Conservation (phyloP, 768 basidiomycete genomes). For the Gyrodon lividus region DNA sequence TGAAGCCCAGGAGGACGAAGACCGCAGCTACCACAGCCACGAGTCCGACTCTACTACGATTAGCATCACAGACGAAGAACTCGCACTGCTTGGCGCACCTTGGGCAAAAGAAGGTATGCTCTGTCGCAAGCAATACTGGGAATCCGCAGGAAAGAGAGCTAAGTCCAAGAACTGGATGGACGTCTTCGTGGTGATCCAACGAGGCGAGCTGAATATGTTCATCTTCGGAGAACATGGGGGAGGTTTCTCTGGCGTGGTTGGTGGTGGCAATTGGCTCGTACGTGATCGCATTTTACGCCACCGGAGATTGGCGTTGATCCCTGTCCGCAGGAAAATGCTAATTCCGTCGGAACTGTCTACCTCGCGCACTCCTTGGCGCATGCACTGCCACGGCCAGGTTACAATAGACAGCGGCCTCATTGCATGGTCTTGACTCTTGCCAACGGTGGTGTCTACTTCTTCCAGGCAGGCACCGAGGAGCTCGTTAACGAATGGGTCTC, state of each 20-base stretch:
- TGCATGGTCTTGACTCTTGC: conserved; percentile 93
- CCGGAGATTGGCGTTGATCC: conserved; percentile 10
- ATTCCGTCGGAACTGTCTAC: conserved; percentile 74
- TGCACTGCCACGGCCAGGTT: conserved; percentile 86
- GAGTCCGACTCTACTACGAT: conserved; percentile 68
- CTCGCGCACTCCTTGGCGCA: conserved; percentile 89
- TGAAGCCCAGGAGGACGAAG: conserved; percentile 88
- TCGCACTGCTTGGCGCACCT: conserved; percentile 91
- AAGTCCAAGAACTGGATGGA: conserved; percentile 92
- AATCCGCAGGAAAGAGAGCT: conserved; percentile 75
- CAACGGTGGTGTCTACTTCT: conserved; percentile 91
- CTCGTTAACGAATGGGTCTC: conserved; percentile 99
- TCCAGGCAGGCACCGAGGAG: conserved; percentile 98
- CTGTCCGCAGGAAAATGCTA: conserved; percentile 72
- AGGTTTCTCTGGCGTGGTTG: conserved; percentile 67
- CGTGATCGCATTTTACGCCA: conserved; percentile 35
- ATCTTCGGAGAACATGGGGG: conserved; percentile 77
- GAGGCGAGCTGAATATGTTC: conserved; percentile 95
- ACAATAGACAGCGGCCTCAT: conserved; percentile 85
- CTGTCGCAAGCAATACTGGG: conserved; percentile 93
- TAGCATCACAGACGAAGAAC: conserved; percentile 92
- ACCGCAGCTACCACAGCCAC: conserved; percentile 63
- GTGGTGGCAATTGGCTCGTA: conserved; percentile 98
- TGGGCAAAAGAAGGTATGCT: conserved; percentile 99
- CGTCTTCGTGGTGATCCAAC: conserved; percentile 93